Evolutionary conservation across 2,329 filamentous ascomycete genomes (phyloP), one percentile per base, ranked within the genome.

Genomic region (Cordyceps sp.): DNA sequence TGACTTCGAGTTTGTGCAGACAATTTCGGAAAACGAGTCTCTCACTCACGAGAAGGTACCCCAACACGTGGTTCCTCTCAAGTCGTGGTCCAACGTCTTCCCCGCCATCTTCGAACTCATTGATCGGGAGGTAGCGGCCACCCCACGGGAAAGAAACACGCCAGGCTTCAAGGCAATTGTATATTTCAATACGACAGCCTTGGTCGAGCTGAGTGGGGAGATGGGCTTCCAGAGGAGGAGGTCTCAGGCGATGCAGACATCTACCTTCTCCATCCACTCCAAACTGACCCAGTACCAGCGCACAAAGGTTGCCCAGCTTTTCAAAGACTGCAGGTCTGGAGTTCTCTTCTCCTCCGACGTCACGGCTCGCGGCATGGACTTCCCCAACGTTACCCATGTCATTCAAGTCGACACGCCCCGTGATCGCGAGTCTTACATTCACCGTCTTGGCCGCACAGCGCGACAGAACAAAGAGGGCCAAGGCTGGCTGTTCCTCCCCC

Each of bases 131-230:
- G 52, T 64, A n/a, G 43, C 61, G 20, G 56, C 59, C 17, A 50
- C 57, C 15, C 44, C 40, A 2, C 46, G 53, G 39, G 57, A 44
- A 2, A 50, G 52, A 4, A 45, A 38, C 4, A 53, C 53, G 13
- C 81, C 83, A n/a, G n/a, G n/a, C 0, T 94, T 96, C 69, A 98
- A 98, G 65, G 83, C 84, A n/a, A 92, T 98, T 37, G 62, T 93
- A 26, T 98, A 93, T 59, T 78, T 88, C 52, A 81, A 81, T 45
- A 83, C 79, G 16, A 92, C 80, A 1, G 69, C 71, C 17, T 66
- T 79, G 39, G 81, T 85, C 28, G 64, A 75, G 35, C 60, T 85
- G 30, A 72, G 73, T 16, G 58, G 65, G 15, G 59, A 66, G 13
- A 56, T 78, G 16, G 59, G 61, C 21, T 57, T 73, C 31, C 41